A percentile compares a stretch with the other conserved stretches of the same genome.
These are phyloP conservation scores for Polyporus arcularius DNA, from an alignment of 768 basidiomycete genomes.

Conservation along the genomic window DNA sequence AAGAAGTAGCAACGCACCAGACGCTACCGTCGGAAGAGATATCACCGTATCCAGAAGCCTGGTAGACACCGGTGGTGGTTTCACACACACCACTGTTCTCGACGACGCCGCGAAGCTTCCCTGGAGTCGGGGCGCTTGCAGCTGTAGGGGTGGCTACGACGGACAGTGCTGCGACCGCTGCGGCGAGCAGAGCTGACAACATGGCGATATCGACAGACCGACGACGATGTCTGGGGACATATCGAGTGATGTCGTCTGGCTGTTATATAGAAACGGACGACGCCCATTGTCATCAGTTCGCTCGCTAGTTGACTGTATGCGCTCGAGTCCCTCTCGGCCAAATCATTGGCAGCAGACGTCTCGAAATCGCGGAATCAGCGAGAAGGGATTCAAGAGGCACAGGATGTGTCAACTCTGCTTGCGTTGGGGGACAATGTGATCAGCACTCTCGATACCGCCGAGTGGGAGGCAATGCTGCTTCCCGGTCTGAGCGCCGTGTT, in stretches of 20 bases:
- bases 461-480: too few relatives aligned
- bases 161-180: background rate
- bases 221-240: background rate
- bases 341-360: too few relatives aligned
- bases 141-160: background rate
- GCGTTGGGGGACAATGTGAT: background rate
- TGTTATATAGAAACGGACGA: too few relatives aligned
- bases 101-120: conserved; percentile 49
- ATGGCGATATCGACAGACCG: background rate
- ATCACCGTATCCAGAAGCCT: conserved; percentile 67
- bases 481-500: background rate
- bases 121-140: conserved; percentile 31
- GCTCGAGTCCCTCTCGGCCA: too few relatives aligned
- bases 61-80: conserved; percentile 59
- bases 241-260: background rate
- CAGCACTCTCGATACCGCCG: background rate
- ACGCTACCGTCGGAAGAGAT: conserved; percentile 56
- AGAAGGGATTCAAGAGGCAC: background rate
- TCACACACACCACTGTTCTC: conserved; percentile 69
- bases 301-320: too few relatives aligned
- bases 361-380: too few relatives aligned
- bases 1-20: conserved; percentile 39
- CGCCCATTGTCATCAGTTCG: too few relatives aligned
- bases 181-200: background rate
- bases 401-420: background rate